Percentiles rank a stretch among this genome's conserved stretches.
Conservation (phyloP, 2,329 filamentous ascomycete species). For the Colletotrichum costaricense region DNA sequence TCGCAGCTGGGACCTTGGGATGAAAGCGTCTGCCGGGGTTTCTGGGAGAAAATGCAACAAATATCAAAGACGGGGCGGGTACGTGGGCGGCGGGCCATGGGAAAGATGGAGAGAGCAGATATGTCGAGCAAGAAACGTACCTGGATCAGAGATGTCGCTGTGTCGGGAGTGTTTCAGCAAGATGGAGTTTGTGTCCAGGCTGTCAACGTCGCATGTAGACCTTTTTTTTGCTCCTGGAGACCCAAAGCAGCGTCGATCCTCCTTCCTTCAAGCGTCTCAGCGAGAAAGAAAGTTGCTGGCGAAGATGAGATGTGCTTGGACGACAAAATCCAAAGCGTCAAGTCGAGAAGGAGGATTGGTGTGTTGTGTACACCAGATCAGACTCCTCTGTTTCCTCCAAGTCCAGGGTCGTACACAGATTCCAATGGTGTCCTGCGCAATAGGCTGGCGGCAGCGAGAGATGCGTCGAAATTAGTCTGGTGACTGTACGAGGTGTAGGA, state of each 20-base stretch:
- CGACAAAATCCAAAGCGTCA: background rate
- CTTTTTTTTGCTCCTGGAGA: conserved; percentile 1
- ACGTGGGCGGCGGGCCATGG: background rate
- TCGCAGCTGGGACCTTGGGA: conserved; percentile 26
- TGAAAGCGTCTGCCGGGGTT: conserved; percentile 5
- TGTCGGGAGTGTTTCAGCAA: conserved; percentile 36
- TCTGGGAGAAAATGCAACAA: conserved; percentile 1
- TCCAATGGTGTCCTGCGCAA: conserved; percentile 42
- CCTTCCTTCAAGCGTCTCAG: background rate
- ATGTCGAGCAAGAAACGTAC: conserved; percentile 28
- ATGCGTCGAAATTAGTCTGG: conserved; percentile 32
- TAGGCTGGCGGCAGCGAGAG: conserved; percentile 41
- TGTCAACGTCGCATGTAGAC: conserved; percentile 25
- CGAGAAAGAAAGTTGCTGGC: background rate
- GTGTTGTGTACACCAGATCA: background rate
- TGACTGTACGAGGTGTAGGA: conserved; percentile 9
- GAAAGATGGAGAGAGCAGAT: background rate
- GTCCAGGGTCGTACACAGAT: conserved; percentile 34
- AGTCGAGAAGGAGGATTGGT: background rate
- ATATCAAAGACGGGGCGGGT: background rate
- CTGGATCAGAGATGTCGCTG: conserved; percentile 17
- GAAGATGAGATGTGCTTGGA: background rate
- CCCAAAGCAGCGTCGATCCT: conserved; percentile 12
- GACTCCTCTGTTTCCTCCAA: background rate
- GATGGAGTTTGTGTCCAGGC: conserved; percentile 3